Evolutionary conservation across 345 rosid genomes (phyloP), one percentile per base, ranked within the genome.

Genomic region (Corymbia maculata): DNA sequence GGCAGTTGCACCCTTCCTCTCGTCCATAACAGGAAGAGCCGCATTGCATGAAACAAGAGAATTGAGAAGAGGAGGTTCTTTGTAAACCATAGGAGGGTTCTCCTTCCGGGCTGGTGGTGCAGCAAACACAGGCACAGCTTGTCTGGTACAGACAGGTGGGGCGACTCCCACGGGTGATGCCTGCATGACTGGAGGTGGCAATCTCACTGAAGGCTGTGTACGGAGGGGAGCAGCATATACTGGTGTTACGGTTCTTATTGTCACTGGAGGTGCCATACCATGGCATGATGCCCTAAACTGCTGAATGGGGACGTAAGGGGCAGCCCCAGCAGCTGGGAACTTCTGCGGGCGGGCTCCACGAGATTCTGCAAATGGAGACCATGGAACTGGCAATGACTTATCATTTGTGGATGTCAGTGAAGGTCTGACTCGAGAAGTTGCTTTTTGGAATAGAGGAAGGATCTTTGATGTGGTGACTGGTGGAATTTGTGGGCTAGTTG

Each of bases 251-350:
- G 93, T 94, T 92, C 99, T 95, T 90, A 96, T 91, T 19, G 95
- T 96, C 75, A 97, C 99, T 9, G 99, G 97, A 9, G 97, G 99
- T 88, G 99, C 99, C 88, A 94, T 91, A 84, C 96, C 94, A 70
- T 89, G 96, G 92, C 97, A 94, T 42, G 93, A 86, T 17, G 94
- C 87, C 87, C 96, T 92, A 85, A 88, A 92, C 64, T 93, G 96
- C 88, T 95, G 92, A 51, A 96, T 94, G 22, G 99, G 99, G 85
- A 97, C 96, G 86, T 96, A 96, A 84, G 98, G 96, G 61, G 93
- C 92, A 44, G 97, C 98, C 89, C 96, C 98, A 44, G 94, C 95
- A 52, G 95, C 94, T 70, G 95, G 96, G 91, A 93, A 95, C 92
- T 90, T 95, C 89, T 90, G 96, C 32, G 89, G 91, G 28, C 88